Conservation (phyloP, 768 basidiomycete species). For the Chalciporus chontae region DNA sequence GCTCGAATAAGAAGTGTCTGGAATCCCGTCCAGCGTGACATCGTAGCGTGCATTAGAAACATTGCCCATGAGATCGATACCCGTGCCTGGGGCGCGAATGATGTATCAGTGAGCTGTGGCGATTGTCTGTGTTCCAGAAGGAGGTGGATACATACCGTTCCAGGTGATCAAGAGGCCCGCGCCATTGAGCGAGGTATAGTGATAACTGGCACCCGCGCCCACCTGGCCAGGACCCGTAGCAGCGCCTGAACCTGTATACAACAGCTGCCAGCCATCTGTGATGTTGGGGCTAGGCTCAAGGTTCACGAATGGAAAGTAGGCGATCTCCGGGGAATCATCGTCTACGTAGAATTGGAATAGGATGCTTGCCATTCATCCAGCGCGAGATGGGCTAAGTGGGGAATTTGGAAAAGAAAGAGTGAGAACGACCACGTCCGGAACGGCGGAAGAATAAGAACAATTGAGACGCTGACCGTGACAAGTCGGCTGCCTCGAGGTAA, state of each 20-base stretch:
- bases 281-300: slow-evolving; percentile 47
- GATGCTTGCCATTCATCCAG: slow-evolving; percentile 34
- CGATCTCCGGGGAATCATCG: slow-evolving; percentile 63
- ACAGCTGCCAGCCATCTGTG: slow-evolving; percentile 65
- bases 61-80: slow-evolving; percentile 57
- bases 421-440: slow-evolving; percentile 4
- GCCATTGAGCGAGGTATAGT: slow-evolving; percentile 58
- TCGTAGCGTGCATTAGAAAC: slow-evolving; percentile 42
- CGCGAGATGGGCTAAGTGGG: slow-evolving; percentile 6
- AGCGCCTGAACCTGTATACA: slow-evolving; percentile 51
- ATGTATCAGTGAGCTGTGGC: slow-evolving; percentile 1
- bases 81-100: slow-evolving; percentile 48
- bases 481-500: slow-evolving; percentile 29
- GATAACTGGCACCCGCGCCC: slow-evolving; percentile 55
- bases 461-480: slow-evolving; percentile 19
- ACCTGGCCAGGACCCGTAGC: slow-evolving; percentile 37
- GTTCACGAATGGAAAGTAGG: slow-evolving; percentile 60
- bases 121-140: neutral
- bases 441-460: slow-evolving; percentile 2
- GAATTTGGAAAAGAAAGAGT: slow-evolving; percentile 7
- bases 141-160: slow-evolving; percentile 47
- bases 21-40: slow-evolving; percentile 49
- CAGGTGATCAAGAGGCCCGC: slow-evolving; percentile 56
- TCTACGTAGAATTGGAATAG: slow-evolving; percentile 46
- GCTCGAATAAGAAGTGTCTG: slow-evolving; percentile 23